Base-by-base conservation (phyloP, 2,329 filamentous ascomycete genomes). In the Cyphellophora attinorum region DNA sequence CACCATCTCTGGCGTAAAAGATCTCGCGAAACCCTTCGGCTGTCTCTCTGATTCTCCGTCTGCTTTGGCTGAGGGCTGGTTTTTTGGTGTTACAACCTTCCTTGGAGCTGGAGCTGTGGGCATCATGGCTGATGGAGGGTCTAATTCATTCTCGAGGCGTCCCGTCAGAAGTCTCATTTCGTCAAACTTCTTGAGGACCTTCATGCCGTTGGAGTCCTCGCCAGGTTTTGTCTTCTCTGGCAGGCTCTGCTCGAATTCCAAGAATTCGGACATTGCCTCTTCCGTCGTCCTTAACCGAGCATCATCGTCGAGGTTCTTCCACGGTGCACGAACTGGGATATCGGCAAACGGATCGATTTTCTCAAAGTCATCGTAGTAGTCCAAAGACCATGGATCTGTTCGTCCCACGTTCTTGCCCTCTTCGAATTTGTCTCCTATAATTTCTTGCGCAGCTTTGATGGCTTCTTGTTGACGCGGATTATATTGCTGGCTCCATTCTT, bases 311-410 rank as follows among this genome's bases (percentile, higher is more conserved):
- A 67, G 69, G 50, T 68, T 68, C 37, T 56, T 61, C 54, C 60
- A 57, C 30, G 58, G 61, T 38, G 61, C 57, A 61, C 67, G 47
- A 61, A 72, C 56, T 65, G 64, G 75, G 54, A 79, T 73, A 63
- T 96, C 89, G 41, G 91, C 72, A 32, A 84, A 68, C 34, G 85
- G 84, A 52, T 85, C 75, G 44, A 89, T 71, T 38, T 72, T 72
- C 40, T 81, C 75, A 52, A 94, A 81, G 58, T 93, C 85, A 56
- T 95, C 86, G 36, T 89, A 62, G 58, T 93, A 91, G 41, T 74
- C 67, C 32, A 88, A 64, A 34, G 68, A 67, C 67, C 84, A 82
- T 77, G 71, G 55, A 93, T 86, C 35, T 65, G 70, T 41, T 85
- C 78, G 48, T 83, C 59, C 28, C 75, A 70, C 45, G 79, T 83